Conservation (phyloP, 2,329 filamentous ascomycete genomes). For the Teratosphaeria gauchensis region DNA sequence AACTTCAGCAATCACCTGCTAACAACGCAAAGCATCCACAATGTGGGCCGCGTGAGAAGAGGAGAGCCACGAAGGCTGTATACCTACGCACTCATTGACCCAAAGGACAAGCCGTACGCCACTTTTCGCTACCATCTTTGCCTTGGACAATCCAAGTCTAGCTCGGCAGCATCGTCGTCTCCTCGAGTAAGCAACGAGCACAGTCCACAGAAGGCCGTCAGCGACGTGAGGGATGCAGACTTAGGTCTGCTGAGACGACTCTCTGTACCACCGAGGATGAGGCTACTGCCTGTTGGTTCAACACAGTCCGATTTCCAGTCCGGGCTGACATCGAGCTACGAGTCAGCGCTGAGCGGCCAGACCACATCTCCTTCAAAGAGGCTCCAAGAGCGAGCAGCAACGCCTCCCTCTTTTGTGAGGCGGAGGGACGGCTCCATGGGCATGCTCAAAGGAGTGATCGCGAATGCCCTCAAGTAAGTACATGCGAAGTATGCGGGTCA, state of each 20-base stretch:
- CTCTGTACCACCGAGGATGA: slow-evolving; percentile 1
- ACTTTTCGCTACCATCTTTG: slow-evolving; percentile 30
- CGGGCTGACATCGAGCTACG: not conserved
- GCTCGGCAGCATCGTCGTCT: not conserved
- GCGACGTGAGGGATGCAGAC: not conserved
- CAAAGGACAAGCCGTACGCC: slow-evolving; percentile 38
- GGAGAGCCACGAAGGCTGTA: slow-evolving; percentile 37
- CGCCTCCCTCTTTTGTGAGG: slow-evolving; percentile 1
- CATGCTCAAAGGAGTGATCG: slow-evolving; percentile 2
- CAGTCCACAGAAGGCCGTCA: not conserved
- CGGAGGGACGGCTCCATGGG: slow-evolving; percentile 4
- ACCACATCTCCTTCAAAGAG: not conserved
- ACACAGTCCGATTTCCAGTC: not conserved
- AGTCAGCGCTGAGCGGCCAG: not conserved
- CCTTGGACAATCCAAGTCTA: not conserved
- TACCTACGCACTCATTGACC: slow-evolving; percentile 41
- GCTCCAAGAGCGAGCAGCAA: not conserved
- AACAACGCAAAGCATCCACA: slow-evolving; percentile 1
- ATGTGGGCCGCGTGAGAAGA: slow-evolving; percentile 18
- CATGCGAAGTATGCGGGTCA: not conserved
- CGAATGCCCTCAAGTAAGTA: slow-evolving; percentile 2
- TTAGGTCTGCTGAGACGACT: not conserved
- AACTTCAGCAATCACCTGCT: not conserved
- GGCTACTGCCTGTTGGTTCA: slow-evolving; percentile 1
- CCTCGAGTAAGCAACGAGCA: not conserved